Evolutionary conservation across 805 yeast genomes (phyloP).

Genomic region (Kodamaea jinghongensis): DNA sequence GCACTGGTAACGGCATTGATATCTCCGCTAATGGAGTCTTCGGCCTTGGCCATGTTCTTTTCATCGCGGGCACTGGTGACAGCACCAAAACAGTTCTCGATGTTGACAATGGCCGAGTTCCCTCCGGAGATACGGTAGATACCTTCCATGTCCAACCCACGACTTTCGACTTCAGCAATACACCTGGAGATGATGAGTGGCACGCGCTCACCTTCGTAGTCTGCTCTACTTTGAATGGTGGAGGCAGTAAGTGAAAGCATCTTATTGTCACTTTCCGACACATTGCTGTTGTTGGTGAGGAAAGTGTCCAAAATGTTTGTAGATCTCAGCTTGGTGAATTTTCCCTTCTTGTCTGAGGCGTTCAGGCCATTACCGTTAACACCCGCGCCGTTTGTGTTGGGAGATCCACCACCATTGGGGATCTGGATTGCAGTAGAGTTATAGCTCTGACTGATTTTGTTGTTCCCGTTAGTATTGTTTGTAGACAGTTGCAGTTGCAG

Average conservation of each 20-base stretch:
- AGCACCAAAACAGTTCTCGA: constrained; percentile 40
- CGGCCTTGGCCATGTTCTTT: constrained; percentile 27
- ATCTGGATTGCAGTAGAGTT: constrained; percentile 15
- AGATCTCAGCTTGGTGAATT: constrained; percentile 43
- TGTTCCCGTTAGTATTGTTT: neutral
- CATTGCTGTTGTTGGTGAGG: constrained; percentile 16
- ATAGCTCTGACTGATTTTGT: constrained; percentile 14
- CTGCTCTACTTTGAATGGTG: constrained; percentile 61
- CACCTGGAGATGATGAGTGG: constrained; percentile 76
- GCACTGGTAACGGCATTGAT: constrained; percentile 85
- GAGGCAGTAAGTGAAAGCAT: constrained; percentile 42
- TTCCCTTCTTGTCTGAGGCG: constrained; percentile 14
- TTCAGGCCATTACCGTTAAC: constrained; percentile 5
- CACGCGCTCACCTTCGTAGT: constrained; percentile 55
- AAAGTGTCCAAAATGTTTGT: constrained; percentile 43
- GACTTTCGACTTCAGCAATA: constrained; percentile 68
- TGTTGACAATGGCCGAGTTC: constrained; percentile 58
- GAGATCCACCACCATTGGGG: constrained; percentile 8
- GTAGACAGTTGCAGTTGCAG: constrained; percentile 1
- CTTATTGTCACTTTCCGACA: constrained; percentile 8
- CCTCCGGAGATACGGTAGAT: constrained; percentile 89
- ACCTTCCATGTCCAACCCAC: constrained; percentile 81
- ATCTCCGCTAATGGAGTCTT: constrained; percentile 55
- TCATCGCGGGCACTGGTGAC: constrained; percentile 30
- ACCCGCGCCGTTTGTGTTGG: constrained; percentile 2